These are phyloP conservation scores for Smittium mucronatum DNA, from an alignment of 371 early-diverging fungal genomes.

Conservation along the genomic window DNA sequence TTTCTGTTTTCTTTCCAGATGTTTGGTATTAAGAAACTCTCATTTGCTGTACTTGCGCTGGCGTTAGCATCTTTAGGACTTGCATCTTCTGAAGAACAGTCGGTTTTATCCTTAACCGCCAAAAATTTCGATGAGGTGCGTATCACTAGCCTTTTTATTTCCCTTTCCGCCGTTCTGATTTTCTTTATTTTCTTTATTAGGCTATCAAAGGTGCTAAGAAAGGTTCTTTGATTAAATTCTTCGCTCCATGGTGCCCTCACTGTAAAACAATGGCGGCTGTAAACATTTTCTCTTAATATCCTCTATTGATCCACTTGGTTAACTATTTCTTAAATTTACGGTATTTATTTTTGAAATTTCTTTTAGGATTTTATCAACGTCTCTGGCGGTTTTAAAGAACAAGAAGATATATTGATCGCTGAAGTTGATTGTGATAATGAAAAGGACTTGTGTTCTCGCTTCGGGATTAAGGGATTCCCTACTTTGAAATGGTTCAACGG, in stretches of 20 bases:
- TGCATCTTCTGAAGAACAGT: not conserved
- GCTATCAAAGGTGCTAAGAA: constrained; percentile 3
- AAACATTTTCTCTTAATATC: not conserved
- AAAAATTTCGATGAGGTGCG: not conserved
- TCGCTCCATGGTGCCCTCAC: constrained; percentile 91
- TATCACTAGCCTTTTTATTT: not conserved
- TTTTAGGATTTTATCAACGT: constrained; percentile 9
- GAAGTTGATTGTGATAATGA: constrained; percentile 10
- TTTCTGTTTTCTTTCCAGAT: not conserved
- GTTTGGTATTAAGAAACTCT: not conserved
- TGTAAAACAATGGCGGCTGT: constrained; percentile 45
- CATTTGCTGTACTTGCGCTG: not conserved
- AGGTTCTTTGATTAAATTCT: constrained; percentile 66
- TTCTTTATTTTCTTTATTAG: not conserved
- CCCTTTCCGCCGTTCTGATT: not conserved
- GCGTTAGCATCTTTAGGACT: not conserved
- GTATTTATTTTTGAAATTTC: not conserved
- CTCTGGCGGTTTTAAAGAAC: not conserved
- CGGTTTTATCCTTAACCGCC: not conserved
- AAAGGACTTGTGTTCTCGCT: constrained; percentile 42
- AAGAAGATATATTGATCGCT: constrained; percentile 4
- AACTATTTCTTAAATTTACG: too few species aligned
- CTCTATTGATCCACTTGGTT: too few species aligned
- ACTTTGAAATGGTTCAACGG: constrained; percentile 75
- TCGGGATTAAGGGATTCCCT: constrained; percentile 81